Percentiles rank a stretch among this genome's conserved stretches.
Evolutionary conservation across 23 red algal genomes (phyloP).

Genomic region (Gracilaria vermiculophylla): DNA sequence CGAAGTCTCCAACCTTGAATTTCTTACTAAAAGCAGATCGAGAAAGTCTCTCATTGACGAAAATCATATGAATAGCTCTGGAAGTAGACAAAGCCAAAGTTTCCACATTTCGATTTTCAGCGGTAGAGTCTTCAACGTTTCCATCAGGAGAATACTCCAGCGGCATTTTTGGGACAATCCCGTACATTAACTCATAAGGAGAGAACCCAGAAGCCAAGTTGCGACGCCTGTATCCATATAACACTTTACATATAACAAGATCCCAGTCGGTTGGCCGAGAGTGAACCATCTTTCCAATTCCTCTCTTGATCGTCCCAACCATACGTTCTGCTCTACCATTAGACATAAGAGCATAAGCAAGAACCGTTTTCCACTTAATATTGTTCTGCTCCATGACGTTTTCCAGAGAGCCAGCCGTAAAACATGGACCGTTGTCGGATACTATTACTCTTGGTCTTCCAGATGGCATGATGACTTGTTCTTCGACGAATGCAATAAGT

Average conservation of each 20-base stretch:
- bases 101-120: too few relatives aligned
- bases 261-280: background rate
- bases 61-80: too few relatives aligned
- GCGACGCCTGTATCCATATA: background rate
- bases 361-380: background rate
- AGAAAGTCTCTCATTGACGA: too few relatives aligned
- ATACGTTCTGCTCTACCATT: background rate
- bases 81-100: too few relatives aligned
- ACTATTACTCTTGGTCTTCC: background rate
- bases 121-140: too few relatives aligned
- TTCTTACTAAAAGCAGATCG: too few relatives aligned
- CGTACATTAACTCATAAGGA: background rate
- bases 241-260: background rate
- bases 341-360: background rate
- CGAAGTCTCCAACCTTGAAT: too few relatives aligned
- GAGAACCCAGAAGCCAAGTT: background rate
- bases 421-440: background rate
- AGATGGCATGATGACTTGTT: background rate
- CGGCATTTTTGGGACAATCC: too few relatives aligned
- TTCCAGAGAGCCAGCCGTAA: background rate
- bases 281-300: background rate
- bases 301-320: background rate
- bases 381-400: background rate
- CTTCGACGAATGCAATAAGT: background rate
- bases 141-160: too few relatives aligned